Evolutionary conservation across 2,329 filamentous ascomycete genomes (phyloP), one percentile per base, ranked within the genome.

Genomic region (Pezizomycotina sp.): DNA sequence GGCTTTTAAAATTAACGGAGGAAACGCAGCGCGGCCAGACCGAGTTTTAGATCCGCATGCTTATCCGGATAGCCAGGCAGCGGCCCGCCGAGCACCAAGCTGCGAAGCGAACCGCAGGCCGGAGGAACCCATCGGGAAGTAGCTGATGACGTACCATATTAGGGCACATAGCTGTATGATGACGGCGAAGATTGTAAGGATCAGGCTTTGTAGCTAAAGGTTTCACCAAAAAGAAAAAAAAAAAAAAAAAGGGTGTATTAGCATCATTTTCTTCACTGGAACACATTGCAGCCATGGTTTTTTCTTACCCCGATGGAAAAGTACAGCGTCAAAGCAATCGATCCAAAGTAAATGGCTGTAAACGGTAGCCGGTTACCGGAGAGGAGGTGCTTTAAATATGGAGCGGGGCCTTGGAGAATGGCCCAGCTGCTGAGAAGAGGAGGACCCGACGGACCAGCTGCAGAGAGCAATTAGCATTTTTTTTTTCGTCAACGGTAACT

Each of bases 361-460:
- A 95, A 95, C 3, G 89, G 89, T 45, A 95, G 63, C 50, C 89
- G 73, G 51, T 82, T 68, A 35, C 76, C 71, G 38, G 86, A 95
- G 38, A 83, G 62, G 47, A 95, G 69, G 60, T 98, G 89, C 52
- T 74, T 74, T 43, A 74, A 58, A 58, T 95, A 98, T 50, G 73
- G 67, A 61, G 74, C 66, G 22, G 81, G 84, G 36, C 89, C 89
- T 80, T 93, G 92, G 61, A 95, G 70, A 49, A 86, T 81, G 16
- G 82, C 83, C 69, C 89, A 98, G 50, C 84, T 92, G 50, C 73
- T 70, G 95, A 68, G 64, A 95, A 95, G 48, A 98, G 68, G 79
- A 55, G 31, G 86, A 93, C 36, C 84, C 89, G 56, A 93, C 74
- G 31, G 86, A 82, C 89, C 89, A 98, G 64, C 89, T 95, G 59